These are phyloP conservation scores for Lepidium didymum DNA, from an alignment of 345 rosid species.

Conservation along the genomic window DNA sequence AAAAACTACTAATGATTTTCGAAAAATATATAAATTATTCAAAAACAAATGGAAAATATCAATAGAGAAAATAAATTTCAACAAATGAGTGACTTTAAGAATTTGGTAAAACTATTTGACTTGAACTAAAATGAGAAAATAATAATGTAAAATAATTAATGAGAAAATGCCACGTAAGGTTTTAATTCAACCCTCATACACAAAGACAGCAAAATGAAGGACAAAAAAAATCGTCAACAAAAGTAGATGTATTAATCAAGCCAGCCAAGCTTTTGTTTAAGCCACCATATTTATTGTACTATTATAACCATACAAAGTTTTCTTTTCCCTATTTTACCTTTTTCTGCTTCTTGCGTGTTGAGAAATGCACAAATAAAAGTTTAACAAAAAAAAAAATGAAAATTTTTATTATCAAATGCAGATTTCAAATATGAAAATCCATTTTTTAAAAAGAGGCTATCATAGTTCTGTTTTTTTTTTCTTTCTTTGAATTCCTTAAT, in stretches of 20 bases:
- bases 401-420: not conserved
- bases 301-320: not conserved
- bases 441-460: conserved; percentile 12
- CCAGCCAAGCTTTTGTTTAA: conserved; percentile 23
- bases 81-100: conserved; percentile 1
- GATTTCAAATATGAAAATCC: not conserved
- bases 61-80: not conserved
- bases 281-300: conserved; percentile 16
- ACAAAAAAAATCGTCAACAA: not conserved
- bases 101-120: conserved; percentile 1
- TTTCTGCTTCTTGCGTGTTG: not conserved
- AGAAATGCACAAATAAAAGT: not conserved
- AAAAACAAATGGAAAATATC: not conserved
- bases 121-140: not conserved
- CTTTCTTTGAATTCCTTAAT: not conserved
- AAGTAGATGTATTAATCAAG: conserved; percentile 20
- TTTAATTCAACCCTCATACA: not conserved
- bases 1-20: not conserved
- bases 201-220: conserved; percentile 16
- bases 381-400: not conserved
- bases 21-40: not conserved
- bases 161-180: conserved; percentile 16
- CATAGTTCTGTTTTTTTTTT: not conserved
- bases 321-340: no score
- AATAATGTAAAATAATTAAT: not conserved